A percentile compares a stretch with the other conserved stretches of the same genome.
These are phyloP conservation scores for Phytopythium sindhum DNA, from an alignment of 352 stramenopile genomes.

Conservation along the genomic window DNA sequence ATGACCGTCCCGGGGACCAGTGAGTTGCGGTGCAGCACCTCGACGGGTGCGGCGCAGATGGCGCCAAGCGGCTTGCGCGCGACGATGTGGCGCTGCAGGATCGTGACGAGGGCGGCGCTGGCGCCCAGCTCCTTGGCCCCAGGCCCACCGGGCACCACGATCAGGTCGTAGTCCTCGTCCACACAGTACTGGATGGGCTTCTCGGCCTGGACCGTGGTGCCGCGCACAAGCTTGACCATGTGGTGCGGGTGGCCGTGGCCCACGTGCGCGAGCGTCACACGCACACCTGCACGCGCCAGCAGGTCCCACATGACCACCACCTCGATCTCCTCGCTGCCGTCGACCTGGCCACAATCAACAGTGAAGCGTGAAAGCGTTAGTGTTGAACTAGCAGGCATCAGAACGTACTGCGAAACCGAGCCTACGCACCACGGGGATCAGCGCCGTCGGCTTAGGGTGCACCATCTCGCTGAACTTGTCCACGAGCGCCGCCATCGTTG, in stretches of 20 bases:
- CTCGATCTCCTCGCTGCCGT: slow-evolving; percentile 67
- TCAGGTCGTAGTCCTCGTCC: slow-evolving; percentile 56
- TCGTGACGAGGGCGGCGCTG: slow-evolving; percentile 31
- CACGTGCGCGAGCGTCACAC: slow-evolving; percentile 58
- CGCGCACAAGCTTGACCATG: slow-evolving; percentile 52
- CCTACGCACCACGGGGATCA: slow-evolving; percentile 49
- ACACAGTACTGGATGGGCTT: slow-evolving; percentile 59
- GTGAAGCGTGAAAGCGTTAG: background rate
- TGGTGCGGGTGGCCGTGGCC: slow-evolving; percentile 38
- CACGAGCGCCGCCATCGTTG: slow-evolving; percentile 42
- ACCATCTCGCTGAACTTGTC: slow-evolving; percentile 57
- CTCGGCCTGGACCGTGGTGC: slow-evolving; percentile 55
- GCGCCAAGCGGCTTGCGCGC: slow-evolving; percentile 46
- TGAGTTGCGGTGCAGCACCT: slow-evolving; percentile 55
- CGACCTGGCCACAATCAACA: slow-evolving; percentile 22
- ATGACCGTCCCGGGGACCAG: slow-evolving; percentile 36
- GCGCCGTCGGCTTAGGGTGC: slow-evolving; percentile 52
- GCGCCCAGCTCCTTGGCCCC: slow-evolving; percentile 47
- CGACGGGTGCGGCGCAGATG: slow-evolving; percentile 45
- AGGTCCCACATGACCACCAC: slow-evolving; percentile 46
- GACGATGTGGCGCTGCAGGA: slow-evolving; percentile 54
- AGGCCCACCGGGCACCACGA: slow-evolving; percentile 57
- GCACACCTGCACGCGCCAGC: slow-evolving; percentile 53
- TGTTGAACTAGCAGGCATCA: background rate
- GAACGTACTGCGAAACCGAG: background rate